These are phyloP conservation scores for Trichosanthes cucumerina DNA, from an alignment of 306 rosid genomes.

Conservation along the genomic window DNA sequence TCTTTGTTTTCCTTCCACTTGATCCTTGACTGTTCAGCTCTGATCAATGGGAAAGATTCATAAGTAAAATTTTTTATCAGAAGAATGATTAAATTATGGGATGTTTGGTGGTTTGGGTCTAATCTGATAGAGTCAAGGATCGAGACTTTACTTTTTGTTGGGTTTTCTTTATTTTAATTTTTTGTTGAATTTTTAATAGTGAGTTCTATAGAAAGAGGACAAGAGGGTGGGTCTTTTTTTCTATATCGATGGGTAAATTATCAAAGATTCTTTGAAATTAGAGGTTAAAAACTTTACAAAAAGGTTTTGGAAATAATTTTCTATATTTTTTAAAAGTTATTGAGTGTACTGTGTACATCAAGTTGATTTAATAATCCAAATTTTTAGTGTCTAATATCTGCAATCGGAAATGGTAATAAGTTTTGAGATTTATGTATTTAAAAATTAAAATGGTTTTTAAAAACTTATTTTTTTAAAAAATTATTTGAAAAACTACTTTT, in stretches of 20 bases:
- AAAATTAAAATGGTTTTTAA: no score
- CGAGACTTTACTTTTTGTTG: not conserved
- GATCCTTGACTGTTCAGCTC: not conserved
- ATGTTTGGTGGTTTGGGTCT: not conserved
- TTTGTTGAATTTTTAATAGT: not conserved
- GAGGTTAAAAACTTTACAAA: not conserved
- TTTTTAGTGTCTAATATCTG: not conserved
- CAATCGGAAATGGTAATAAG: not conserved
- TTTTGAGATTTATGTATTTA: no score
- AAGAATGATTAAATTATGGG: not conserved
- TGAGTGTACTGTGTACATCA: not conserved
- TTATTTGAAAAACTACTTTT: no score
- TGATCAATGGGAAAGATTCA: not conserved
- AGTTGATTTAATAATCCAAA: not conserved
- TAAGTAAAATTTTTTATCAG: not conserved
- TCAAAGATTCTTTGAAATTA: not conserved
- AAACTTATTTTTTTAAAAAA: no score
- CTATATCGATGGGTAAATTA: not conserved
- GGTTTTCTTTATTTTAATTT: not conserved
- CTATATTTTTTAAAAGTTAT: not conserved
- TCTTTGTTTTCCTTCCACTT: not conserved
- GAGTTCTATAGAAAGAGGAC: not conserved
- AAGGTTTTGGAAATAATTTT: not conserved
- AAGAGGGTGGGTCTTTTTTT: not conserved
- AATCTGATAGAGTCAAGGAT: not conserved